Base-by-base conservation (phyloP, 495 filamentous ascomycete genomes). In the Trichoderma gamsii region DNA sequence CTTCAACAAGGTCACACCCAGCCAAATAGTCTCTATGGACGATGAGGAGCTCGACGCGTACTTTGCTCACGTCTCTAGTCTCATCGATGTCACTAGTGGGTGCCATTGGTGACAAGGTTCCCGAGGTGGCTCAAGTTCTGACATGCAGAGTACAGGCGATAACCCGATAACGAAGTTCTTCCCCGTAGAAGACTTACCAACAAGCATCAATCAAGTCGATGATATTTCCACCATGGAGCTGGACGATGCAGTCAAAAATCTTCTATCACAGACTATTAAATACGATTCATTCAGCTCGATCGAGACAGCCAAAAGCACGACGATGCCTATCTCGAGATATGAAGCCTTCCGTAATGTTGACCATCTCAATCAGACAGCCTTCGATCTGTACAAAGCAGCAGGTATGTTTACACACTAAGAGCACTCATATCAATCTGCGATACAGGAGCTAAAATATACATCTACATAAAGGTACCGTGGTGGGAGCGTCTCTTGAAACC, bases 31-130 rank as follows among this genome's bases (percentile, higher is more conserved):
- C 69, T 73, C 76, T 3, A 89, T 97, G 89, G 83, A 78, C 1
- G 81, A 82, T 21, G 73, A 80, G 12, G 85, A 96, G 69, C 74
- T 97, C 66, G 89, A 95, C 70, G 84, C 90, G 64, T 96, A 96
- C 69, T 81, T 99, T 13, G 65, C 18, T 38, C 67, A 61, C 32
- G 35, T n/a, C 23, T 18, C 44, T 21, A 23, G 41, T 61, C 18
- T 43, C 41, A 51, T 68, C 21, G 67, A 38, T 44, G 52, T 44
- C 29, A 65, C 16, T 52, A 67, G 65, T 49, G 38, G 38, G 67
- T 64, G 8, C 27, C 23, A 61, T 15, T 1, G 9, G 1, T 12
- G 27, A 61, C 25, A 61, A 21, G 1, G 27, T 12, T 21, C 2
- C 27, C 21, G 6, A 12, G 27, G 8, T 13, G n/a, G 12, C 16